Percentiles rank a stretch among this genome's conserved stretches.
Conservation (phyloP, 2,329 filamentous ascomycete species). For the Didymella keratinophila region DNA sequence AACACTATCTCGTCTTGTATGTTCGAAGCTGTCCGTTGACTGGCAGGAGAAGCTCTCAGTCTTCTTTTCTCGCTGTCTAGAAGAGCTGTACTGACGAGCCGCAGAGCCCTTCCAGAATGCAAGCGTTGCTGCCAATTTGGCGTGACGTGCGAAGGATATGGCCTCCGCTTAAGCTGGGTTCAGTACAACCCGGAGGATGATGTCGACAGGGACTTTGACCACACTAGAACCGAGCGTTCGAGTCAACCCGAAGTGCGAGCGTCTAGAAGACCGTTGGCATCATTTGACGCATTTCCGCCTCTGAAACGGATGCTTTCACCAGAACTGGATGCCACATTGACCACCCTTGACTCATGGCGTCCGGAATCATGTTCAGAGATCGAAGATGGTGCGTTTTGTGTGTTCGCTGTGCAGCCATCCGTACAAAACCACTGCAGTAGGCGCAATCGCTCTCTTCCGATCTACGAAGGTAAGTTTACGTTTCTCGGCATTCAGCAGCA, state of each 20-base stretch:
- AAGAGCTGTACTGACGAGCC: background rate
- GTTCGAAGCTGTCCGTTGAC: background rate
- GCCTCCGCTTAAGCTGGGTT: slow-evolving; percentile 21
- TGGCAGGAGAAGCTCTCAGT: background rate
- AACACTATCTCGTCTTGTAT: background rate
- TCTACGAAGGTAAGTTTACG: background rate
- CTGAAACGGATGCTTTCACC: slow-evolving; percentile 3
- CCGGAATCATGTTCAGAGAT: slow-evolving; percentile 6
- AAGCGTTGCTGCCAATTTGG: slow-evolving; percentile 15
- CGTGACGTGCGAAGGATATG: slow-evolving; percentile 20
- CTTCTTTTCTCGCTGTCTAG: background rate
- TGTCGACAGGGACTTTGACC: slow-evolving; percentile 1
- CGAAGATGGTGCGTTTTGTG: slow-evolving; percentile 15
- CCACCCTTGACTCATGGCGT: slow-evolving; percentile 17
- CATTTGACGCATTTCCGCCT: background rate
- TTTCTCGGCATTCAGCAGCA: background rate
- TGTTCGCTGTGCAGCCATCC: slow-evolving; percentile 10
- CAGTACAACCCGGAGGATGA: slow-evolving; percentile 13
- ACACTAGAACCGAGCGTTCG: background rate
- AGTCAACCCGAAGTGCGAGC: background rate
- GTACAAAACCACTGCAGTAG: background rate
- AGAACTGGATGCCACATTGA: slow-evolving; percentile 13
- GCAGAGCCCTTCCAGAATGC: slow-evolving; percentile 4
- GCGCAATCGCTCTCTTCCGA: background rate
- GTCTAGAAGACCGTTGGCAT: slow-evolving; percentile 9